These are phyloP conservation scores for Citrus sp. DNA, from an alignment of 345 rosid species.

Conservation along the genomic window DNA sequence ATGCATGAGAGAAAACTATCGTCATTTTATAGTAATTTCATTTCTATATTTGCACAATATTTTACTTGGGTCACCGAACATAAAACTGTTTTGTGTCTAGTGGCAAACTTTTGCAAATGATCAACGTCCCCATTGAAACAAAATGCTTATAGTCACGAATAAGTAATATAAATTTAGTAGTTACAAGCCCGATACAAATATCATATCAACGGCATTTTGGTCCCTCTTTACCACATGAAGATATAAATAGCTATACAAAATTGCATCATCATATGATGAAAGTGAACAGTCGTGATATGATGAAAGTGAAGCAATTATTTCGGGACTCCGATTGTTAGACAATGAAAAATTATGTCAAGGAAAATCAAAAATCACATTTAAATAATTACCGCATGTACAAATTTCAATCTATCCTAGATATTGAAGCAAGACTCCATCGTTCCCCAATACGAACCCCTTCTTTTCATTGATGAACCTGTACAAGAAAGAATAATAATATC, in stretches of 20 bases:
- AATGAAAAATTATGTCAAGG: neutral
- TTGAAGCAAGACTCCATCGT: conserved; percentile 92
- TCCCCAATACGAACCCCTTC: conserved; percentile 86
- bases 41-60: too few species aligned
- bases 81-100: neutral
- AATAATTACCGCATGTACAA: conserved; percentile 16
- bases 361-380: neutral
- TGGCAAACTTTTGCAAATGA: neutral
- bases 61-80: too few species aligned
- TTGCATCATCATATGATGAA: conserved; percentile 11
- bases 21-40: too few species aligned
- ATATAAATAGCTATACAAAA: conserved; percentile 28
- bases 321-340: neutral
- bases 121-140: neutral
- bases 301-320: neutral
- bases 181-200: neutral
- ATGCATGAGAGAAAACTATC: too few species aligned
- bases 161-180: neutral
- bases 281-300: neutral
- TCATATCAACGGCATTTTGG: neutral
- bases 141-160: neutral
- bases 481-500: neutral
- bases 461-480: conserved; percentile 74
- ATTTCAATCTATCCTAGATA: conserved; percentile 60
- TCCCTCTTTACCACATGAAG: neutral